phyloP scores from a whole-genome alignment of 495 filamentous ascomycete species.

The Bacidia rubella region DNA sequence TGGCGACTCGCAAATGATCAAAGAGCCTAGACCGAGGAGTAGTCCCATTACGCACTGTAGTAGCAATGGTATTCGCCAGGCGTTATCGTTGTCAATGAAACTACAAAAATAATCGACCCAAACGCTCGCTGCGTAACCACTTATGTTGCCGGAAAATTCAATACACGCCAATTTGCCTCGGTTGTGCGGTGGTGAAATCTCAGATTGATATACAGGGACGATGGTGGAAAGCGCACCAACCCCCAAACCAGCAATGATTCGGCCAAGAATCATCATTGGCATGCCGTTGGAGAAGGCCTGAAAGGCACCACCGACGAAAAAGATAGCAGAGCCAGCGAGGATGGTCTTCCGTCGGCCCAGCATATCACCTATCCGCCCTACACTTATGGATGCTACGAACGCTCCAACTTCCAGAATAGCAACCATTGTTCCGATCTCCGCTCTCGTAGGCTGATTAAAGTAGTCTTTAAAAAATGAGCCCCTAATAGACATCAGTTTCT shows the following conservation, averaged over 20 bases:
- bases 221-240: constrained; percentile 94
- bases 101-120: constrained; percentile 98
- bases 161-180: constrained; percentile 92
- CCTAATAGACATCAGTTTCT: constrained; percentile 33
- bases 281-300: constrained; percentile 73
- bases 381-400: constrained; percentile 76
- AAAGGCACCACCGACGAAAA: constrained; percentile 77
- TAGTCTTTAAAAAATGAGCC: constrained; percentile 79
- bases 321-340: constrained; percentile 83
- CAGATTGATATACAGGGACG: constrained; percentile 94
- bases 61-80: constrained; percentile 81
- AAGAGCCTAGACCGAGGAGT: constrained; percentile 67
- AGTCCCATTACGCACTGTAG: constrained; percentile 93
- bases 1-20: constrained; percentile 92
- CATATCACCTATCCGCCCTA: constrained; percentile 81
- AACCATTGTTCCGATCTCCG: constrained; percentile 88
- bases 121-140: constrained; percentile 87
- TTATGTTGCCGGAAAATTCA: constrained; percentile 94
- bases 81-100: constrained; percentile 69
- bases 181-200: constrained; percentile 94
- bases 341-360: constrained; percentile 85
- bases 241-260: constrained; percentile 84
- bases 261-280: constrained; percentile 82
- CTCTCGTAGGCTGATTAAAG: constrained; percentile 72
- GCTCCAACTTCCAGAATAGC: constrained; percentile 92